A percentile compares a stretch with the other conserved stretches of the same genome.
These are phyloP conservation scores for Pouteria campechiana DNA, from an alignment of 179 eudicot species.

Conservation along the genomic window DNA sequence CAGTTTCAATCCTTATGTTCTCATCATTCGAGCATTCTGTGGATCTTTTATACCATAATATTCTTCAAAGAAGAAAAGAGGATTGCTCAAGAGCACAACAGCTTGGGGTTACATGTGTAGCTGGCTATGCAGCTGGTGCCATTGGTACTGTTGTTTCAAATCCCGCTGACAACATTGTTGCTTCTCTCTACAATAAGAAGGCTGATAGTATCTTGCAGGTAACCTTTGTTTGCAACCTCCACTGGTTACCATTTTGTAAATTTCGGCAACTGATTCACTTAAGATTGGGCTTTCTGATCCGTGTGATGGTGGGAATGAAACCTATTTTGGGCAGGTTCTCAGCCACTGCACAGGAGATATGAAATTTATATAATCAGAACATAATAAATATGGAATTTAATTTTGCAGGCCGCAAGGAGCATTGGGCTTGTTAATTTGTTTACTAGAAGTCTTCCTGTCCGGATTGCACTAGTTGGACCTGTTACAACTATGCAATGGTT, in stretches of 20 bases:
- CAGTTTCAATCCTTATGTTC: conserved; percentile 93
- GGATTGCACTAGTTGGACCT: conserved; percentile 79
- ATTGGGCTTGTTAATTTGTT: conserved; percentile 69
- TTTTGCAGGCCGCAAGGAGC: conserved; percentile 59
- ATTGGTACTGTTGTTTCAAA: conserved; percentile 66
- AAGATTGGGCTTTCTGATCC: too few relatives aligned
- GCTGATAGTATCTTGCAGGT: conserved; percentile 50
- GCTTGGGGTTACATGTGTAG: conserved; percentile 82
- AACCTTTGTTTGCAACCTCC: not conserved
- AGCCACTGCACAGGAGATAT: too few relatives aligned
- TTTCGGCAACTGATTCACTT: too few relatives aligned
- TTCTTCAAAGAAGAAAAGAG: conserved; percentile 50
- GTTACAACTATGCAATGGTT: conserved; percentile 92
- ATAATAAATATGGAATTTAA: too few relatives aligned
- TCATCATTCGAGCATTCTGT: conserved; percentile 92
- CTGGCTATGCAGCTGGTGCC: conserved; percentile 83
- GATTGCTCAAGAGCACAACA: conserved; percentile 70
- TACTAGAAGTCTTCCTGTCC: conserved; percentile 82
- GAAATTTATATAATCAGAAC: too few relatives aligned
- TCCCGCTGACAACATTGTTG: conserved; percentile 82
- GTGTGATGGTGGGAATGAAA: too few relatives aligned
- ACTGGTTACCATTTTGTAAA: not conserved
- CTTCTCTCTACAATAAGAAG: conserved; percentile 64
- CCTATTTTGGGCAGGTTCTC: too few relatives aligned
- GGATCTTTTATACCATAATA: conserved; percentile 38